Percentiles rank a stretch among this genome's conserved stretches.
phyloP scores from a whole-genome alignment of 2,329 filamentous ascomycete species.

The Fusarium aywerte region DNA sequence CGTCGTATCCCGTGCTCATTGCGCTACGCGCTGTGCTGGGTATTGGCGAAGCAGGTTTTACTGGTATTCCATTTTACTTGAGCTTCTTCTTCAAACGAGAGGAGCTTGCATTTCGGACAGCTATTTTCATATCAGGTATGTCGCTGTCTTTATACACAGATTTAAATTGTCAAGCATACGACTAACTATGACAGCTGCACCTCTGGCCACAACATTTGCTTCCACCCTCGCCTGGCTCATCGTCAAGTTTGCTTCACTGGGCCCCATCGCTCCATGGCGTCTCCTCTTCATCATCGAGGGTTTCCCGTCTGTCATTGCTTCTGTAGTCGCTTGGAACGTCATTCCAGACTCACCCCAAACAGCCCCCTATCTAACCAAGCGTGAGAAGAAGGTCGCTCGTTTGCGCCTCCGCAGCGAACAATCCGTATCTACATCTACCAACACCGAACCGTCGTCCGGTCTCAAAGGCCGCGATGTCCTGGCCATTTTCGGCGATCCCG shows the following conservation, averaged over 20 bases:
- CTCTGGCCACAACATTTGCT: slow-evolving; percentile 80
- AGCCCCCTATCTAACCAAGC: slow-evolving; percentile 70
- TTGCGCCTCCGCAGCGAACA: slow-evolving; percentile 70
- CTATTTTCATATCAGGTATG: slow-evolving; percentile 81
- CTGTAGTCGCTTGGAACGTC: slow-evolving; percentile 76
- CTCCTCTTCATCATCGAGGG: slow-evolving; percentile 86
- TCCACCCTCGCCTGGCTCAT: slow-evolving; percentile 84
- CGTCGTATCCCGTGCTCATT: slow-evolving; percentile 70
- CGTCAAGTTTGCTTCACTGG: slow-evolving; percentile 70
- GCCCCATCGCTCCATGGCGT: slow-evolving; percentile 85
- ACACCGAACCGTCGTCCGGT: slow-evolving; percentile 44
- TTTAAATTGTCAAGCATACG: neutral
- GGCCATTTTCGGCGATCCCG: slow-evolving; percentile 53
- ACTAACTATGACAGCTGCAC: slow-evolving; percentile 72
- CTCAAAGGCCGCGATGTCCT: slow-evolving; percentile 68
- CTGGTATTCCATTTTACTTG: slow-evolving; percentile 71
- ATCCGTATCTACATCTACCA: slow-evolving; percentile 34
- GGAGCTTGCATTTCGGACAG: slow-evolving; percentile 86
- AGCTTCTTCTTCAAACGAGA: slow-evolving; percentile 72
- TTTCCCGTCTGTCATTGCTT: slow-evolving; percentile 81
- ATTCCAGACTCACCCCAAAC: slow-evolving; percentile 80
- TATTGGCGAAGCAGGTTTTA: slow-evolving; percentile 73
- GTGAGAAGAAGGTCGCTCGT: slow-evolving; percentile 76
- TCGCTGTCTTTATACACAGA: slow-evolving; percentile 40
- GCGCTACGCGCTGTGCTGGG: slow-evolving; percentile 67